These are phyloP conservation scores for Bombardia bombarda DNA, from an alignment of 495 filamentous ascomycete genomes.

Conservation along the genomic window DNA sequence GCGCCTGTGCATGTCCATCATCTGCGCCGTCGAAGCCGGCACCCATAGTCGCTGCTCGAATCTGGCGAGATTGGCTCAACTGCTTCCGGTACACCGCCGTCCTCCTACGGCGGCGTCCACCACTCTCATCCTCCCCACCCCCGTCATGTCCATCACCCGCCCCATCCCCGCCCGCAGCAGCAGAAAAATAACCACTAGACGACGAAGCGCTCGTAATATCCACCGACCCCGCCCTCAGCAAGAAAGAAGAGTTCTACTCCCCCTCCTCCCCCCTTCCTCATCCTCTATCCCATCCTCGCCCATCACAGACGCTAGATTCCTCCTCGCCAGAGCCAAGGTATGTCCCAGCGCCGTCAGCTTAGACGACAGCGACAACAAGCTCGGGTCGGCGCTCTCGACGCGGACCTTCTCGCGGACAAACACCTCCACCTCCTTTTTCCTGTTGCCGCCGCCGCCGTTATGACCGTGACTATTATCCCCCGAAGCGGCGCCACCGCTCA, in stretches of 20 bases:
- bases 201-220: too few relatives aligned
- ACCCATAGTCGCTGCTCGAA: too few relatives aligned
- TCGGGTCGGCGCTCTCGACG: slow-evolving; percentile 88
- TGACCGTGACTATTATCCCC: too few relatives aligned
- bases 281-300: slow-evolving; percentile 38
- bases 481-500: too few relatives aligned
- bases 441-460: background rate
- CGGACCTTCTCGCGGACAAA: slow-evolving; percentile 82
- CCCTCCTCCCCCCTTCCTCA: slow-evolving; percentile 10
- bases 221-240: too few relatives aligned
- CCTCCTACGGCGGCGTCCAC: too few relatives aligned
- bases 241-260: slow-evolving; percentile 21
- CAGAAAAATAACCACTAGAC: background rate
- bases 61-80: too few relatives aligned
- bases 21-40: too few relatives aligned
- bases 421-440: slow-evolving; percentile 45
- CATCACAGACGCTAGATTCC: slow-evolving; percentile 75
- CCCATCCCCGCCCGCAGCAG: background rate
- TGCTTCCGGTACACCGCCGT: too few relatives aligned
- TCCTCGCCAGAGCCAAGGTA: slow-evolving; percentile 56
- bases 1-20: too few relatives aligned
- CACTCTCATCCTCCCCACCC: too few relatives aligned
- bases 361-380: slow-evolving; percentile 74
- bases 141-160: background rate
- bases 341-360: slow-evolving; percentile 80